Base-by-base conservation (phyloP, 1,139 yeast species). In the Wickerhamomyces sp. region DNA sequence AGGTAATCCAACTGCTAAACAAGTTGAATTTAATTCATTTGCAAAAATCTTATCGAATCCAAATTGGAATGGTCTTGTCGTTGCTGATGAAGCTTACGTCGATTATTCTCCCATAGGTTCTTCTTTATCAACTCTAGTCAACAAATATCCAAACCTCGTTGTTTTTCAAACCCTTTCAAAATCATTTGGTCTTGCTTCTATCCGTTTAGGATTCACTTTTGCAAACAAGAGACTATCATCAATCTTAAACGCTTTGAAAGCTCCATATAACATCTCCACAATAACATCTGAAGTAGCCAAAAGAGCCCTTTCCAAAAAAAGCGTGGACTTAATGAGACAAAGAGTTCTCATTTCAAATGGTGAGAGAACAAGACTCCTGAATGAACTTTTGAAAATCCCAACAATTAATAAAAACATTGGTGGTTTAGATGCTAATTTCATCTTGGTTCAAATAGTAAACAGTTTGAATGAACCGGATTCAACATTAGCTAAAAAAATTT, bases 101-200 rank as follows among this genome's bases (percentile, higher is more conserved):
- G 98, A 91, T 55, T 91, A 91, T 57, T 66, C 93, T 4, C 67
- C 76, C 13, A 45, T 61, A 15, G 82, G 82, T 10, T 70, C 84
- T 18, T 87, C 96, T 0, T 58, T 81, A 50, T 72, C 88, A n/a
- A 84, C 95, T 1, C 64, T 84, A 44, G 97, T 87, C 6, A 86
- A 78, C 56, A 72, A 79, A 51, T 79, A 80, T 58, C 89, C 91
- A 26, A 86, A 88, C 54, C 62, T 93, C 40, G 88, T 86, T 23
- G 96, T 87, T 9, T 65, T 89, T 59, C 98, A 91, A 61, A 91
- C 98, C 0, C 64, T 91, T 28, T 88, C 96, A 17, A 91, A 91
- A 56, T 81, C 97, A 0, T 93, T 91, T 63, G 98, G 98, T 5
- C 72, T 91, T 39, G 98, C 98, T 3, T 97, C 97, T 30, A 83